Percentiles rank a stretch among this genome's conserved stretches.
phyloP scores from a whole-genome alignment of 345 rosid genomes.

The Hypericum perforatum region DNA sequence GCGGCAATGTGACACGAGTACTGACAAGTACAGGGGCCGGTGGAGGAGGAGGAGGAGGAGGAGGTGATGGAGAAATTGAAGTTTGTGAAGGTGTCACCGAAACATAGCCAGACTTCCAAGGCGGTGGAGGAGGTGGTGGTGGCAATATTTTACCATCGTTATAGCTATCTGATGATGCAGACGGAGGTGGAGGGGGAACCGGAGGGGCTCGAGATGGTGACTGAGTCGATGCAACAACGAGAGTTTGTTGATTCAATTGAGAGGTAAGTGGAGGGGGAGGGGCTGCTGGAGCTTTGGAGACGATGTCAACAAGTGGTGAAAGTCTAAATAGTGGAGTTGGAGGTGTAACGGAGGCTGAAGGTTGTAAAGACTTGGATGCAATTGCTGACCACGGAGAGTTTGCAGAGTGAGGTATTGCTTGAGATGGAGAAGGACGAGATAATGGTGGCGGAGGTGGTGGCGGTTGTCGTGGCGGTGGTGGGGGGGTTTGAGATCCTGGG shows the following conservation, averaged over 20 bases:
- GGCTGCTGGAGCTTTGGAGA: not conserved
- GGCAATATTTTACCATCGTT: conserved; percentile 29
- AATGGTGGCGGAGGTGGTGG: conserved; percentile 17
- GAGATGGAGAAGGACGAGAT: no score
- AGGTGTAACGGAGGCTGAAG: not conserved
- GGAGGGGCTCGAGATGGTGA: conserved; percentile 20
- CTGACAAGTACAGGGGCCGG: conserved; percentile 6
- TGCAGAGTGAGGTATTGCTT: no score
- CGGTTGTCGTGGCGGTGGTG: conserved; percentile 7
- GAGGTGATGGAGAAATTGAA: conserved; percentile 14
- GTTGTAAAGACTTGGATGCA: conserved; percentile 1
- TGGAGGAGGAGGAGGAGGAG: conserved; percentile 11
- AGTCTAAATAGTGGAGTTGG: not conserved
- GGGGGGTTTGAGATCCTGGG: conserved; percentile 10
- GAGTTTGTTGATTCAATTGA: conserved; percentile 15
- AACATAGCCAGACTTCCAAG: conserved; percentile 44
- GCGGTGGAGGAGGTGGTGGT: conserved; percentile 36
- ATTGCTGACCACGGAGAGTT: no score
- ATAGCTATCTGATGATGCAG: conserved; percentile 20
- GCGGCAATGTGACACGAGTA: conserved; percentile 2
- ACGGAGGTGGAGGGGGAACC: conserved; percentile 35
- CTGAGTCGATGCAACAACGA: conserved; percentile 9
- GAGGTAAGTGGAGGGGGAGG: conserved; percentile 3
- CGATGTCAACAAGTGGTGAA: no score
- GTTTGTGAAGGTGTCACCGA: conserved; percentile 12